Conservation (phyloP, 148 eudicot genomes). For the Polygonum aviculare region DNA sequence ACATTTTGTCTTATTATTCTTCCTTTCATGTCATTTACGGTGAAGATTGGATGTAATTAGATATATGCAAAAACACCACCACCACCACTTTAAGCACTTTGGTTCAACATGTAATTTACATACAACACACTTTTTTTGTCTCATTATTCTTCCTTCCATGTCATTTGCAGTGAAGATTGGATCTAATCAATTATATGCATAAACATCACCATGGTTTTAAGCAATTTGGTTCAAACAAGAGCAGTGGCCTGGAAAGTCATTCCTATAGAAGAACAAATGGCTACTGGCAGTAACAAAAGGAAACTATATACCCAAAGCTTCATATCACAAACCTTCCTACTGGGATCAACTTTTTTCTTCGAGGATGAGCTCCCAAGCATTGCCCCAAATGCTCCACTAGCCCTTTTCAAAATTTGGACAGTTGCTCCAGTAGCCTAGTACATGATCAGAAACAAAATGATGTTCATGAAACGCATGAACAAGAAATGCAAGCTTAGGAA, state of each 20-base stretch:
- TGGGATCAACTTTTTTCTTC: slow-evolving; percentile 52
- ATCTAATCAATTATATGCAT: no score
- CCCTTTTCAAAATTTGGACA: slow-evolving; percentile 69
- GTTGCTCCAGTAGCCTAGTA: slow-evolving; percentile 54
- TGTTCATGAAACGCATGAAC: neutral
- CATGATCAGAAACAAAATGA: neutral
- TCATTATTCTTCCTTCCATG: neutral
- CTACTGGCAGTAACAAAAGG: neutral
- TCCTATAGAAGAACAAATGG: neutral
- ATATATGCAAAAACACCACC: neutral
- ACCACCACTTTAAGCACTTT: neutral
- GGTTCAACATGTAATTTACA: neutral
- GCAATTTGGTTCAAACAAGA: neutral
- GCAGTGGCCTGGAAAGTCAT: neutral
- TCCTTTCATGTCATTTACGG: no score
- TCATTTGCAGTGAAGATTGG: no score
- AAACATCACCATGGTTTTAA: neutral
- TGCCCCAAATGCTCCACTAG: slow-evolving; percentile 80
- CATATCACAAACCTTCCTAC: slow-evolving; percentile 20
- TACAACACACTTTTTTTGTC: neutral
- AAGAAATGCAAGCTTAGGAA: neutral
- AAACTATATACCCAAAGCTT: neutral
- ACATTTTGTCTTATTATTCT: neutral
- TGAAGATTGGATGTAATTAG: no score
- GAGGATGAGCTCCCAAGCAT: slow-evolving; percentile 56